A percentile compares a stretch with the other conserved stretches of the same genome.
phyloP scores from a whole-genome alignment of 768 basidiomycete species.

The Trametes meyenii region DNA sequence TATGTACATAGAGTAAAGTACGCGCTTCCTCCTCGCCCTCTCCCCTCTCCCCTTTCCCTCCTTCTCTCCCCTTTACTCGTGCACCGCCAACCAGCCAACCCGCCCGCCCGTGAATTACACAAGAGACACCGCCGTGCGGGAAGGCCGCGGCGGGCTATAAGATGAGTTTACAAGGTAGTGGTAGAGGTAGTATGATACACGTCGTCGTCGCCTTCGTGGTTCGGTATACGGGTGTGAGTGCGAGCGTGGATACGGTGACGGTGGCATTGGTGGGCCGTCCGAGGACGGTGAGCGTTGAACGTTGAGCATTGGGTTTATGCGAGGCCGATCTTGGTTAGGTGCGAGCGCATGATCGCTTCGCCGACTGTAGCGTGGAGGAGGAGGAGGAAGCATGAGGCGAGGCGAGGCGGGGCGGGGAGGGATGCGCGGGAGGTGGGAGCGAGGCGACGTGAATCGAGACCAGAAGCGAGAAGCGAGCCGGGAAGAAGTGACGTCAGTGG shows the following conservation, averaged over 20 bases:
- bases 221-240: neutral
- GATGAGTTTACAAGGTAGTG: no score
- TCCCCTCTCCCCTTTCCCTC: neutral
- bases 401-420: constrained; percentile 5
- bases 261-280: neutral
- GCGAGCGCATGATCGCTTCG: constrained; percentile 36
- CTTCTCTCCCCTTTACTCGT: neutral
- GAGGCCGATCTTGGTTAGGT: constrained; percentile 34
- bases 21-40: neutral
- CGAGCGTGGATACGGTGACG: neutral
- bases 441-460: neutral
- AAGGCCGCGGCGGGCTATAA: no score
- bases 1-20: neutral
- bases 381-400: no score
- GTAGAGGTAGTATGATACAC: no score
- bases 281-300: neutral
- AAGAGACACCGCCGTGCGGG: no score
- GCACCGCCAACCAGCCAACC: no score
- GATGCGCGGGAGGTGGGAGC: neutral
- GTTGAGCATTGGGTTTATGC: constrained; percentile 20
- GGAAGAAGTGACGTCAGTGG: no score
- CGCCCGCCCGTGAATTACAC: no score
- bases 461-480: neutral
- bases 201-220: no score
- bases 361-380: no score